Base-by-base conservation (phyloP, 768 basidiomycete genomes). In the Pleurotus salmoneostramineus region DNA sequence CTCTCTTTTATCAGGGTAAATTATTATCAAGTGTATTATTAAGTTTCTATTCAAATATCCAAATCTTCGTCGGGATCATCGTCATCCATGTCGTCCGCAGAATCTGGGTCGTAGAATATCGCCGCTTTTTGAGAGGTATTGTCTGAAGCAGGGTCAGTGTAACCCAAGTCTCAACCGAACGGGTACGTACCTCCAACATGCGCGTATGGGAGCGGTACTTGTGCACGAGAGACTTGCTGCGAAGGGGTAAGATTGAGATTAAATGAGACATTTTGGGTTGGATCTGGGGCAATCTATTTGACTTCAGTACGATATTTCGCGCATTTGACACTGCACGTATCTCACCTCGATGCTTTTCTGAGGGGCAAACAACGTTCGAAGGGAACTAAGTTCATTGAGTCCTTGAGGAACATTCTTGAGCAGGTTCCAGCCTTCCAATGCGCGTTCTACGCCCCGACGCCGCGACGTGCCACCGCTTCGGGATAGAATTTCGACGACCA, bases 31-130 rank as follows among this genome's bases (percentile, higher is more conserved):
- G 21, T 27, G 21, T 27, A 27, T 27, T 27, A 1, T 27, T 27
- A 27, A 27, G n/a, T 40, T 40, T 45, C 33, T 14, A 42, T 34
- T 68, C 65, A 94, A 58, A 95, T 89, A 65, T 96, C 91, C 59
- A 96, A 74, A 71, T 96, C 94, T 67, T 96, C 95, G 63, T 97
- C 95, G 17, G 95, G 95, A 75, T 97, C 95, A 56, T 96, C 95
- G 56, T 95, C 95, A 66, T 97, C 95, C 51, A 95, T 83, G 63
- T 97, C 95, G 66, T 97, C 95, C 31, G 90, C 93, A 31, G 91
- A 93, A 68, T 95, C 95, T 6, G 95, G 93, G 63, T 95, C 92
- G 62, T 96, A 97, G 60, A 88, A 77, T 56, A 97, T 95, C 1
- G 82, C 77, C 7, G 77, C 75, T 31, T 43, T 40, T n/a, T 69